A percentile compares a stretch with the other conserved stretches of the same genome.
These are phyloP conservation scores for Pythium apleroticum DNA, from an alignment of 352 stramenopile genomes.

Conservation along the genomic window DNA sequence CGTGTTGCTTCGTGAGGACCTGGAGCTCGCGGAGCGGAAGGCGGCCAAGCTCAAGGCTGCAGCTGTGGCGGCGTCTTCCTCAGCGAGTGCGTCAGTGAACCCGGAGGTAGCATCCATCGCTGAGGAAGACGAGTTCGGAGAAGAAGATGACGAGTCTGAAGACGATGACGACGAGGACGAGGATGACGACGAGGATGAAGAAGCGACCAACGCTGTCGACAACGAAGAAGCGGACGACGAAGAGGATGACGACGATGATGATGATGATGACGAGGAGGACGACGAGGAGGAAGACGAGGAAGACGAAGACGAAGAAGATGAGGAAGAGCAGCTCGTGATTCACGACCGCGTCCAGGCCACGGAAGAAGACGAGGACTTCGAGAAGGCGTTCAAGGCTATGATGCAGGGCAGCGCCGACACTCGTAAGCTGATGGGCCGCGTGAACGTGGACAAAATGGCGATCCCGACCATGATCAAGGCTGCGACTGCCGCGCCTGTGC, in stretches of 20 bases:
- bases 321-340: slow-evolving; percentile 90
- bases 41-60: slow-evolving; percentile 58
- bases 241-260: slow-evolving; percentile 74
- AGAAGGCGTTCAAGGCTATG: slow-evolving; percentile 87
- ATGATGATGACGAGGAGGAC: slow-evolving; percentile 62
- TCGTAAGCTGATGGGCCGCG: slow-evolving; percentile 55
- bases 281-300: slow-evolving; percentile 67
- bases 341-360: slow-evolving; percentile 73
- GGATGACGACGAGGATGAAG: slow-evolving; percentile 71
- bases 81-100: slow-evolving; percentile 27
- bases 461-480: slow-evolving; percentile 82
- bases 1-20: slow-evolving; percentile 54
- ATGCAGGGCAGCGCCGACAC: slow-evolving; percentile 70
- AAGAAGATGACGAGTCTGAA: slow-evolving; percentile 59
- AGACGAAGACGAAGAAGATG: slow-evolving; percentile 66
- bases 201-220: slow-evolving; percentile 57
- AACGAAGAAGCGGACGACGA: slow-evolving; percentile 78
- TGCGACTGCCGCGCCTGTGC: slow-evolving; percentile 23
- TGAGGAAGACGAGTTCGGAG: slow-evolving; percentile 34
- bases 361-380: slow-evolving; percentile 87
- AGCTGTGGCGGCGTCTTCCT: slow-evolving; percentile 18
- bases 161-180: slow-evolving; percentile 73
- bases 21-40: slow-evolving; percentile 66
- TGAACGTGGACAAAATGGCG: slow-evolving; percentile 89
- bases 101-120: slow-evolving; percentile 24